Base-by-base conservation (phyloP, 1,284 basidiomycete species). In the Tilletia indica region DNA sequence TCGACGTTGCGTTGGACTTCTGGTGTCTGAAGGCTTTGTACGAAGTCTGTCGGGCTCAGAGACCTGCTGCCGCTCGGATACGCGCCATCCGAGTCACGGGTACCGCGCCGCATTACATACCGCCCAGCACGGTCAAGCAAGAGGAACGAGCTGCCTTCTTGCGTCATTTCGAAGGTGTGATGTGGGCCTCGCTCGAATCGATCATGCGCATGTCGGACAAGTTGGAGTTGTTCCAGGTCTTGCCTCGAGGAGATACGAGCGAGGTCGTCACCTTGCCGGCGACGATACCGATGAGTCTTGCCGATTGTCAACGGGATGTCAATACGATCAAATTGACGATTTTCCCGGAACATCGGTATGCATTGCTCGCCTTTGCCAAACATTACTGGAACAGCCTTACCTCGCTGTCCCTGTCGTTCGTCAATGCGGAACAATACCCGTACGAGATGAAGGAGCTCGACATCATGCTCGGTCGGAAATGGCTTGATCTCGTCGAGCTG, bases 1-100 rank as follows among this genome's bases (percentile, higher is more conserved):
- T 64, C 61, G 61, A 64, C 61, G 21, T 64, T 34, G 61, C 38
- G 31, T 16, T 64, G 16, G 61, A 64, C 61, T 64, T 64, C 19
- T 64, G 61, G 61, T 64, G 61, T 39, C 34, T 38, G 16, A 64
- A 64, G 34, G 61, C 61, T 1, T 12, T 64, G 61, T 64, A 64
- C 34, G 61, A 64, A 36, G 61, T 64, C 36, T 64, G 31, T 64
- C 61, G 61, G 36, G 61, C 61, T 11, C 61, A 64, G 34, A 34
- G 34, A 14, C 9, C 61, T 14, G 34, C 36, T 9, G 61, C 61
- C 36, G 61, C 61, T 11, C 31, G 61, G 34, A n/a, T 64, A 3
- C 8, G 61, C 11, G 61, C 61, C 12, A 19, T 64, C 4, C 61
- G 61, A 34, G 36, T 64, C 61, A 64, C 34, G 16, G 61, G 61